These are phyloP conservation scores for Cyclanthera cordifolia DNA, from an alignment of 306 rosid species.

Conservation along the genomic window DNA sequence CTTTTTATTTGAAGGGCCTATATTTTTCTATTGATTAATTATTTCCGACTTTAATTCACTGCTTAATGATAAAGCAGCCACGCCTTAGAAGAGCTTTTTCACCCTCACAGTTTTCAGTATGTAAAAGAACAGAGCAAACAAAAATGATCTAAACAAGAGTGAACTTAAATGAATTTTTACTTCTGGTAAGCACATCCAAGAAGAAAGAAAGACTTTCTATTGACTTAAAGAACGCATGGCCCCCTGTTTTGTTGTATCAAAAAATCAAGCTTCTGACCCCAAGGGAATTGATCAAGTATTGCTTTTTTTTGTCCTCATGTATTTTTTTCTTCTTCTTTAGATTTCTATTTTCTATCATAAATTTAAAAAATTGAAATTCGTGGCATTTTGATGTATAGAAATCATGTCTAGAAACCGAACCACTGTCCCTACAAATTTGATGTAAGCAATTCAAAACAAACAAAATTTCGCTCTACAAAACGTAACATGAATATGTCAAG, in stretches of 20 bases:
- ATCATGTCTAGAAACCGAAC: neutral
- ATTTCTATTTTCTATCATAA: neutral
- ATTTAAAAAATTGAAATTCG: neutral
- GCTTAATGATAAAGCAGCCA: neutral
- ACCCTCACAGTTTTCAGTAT: neutral
- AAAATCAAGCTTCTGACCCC: no score
- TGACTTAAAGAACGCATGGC: neutral
- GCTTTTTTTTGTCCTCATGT: no score
- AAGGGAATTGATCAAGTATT: no score
- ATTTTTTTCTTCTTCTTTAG: no score
- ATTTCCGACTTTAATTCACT: neutral
- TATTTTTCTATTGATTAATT: neutral
- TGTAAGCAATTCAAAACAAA: neutral
- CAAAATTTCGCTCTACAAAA: neutral
- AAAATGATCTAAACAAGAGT: neutral
- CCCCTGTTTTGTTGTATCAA: slow-evolving; percentile 5
- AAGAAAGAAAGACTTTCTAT: neutral
- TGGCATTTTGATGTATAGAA: neutral
- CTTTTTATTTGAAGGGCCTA: neutral
- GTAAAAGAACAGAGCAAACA: neutral
- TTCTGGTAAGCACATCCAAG: slow-evolving; percentile 4
- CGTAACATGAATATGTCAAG: slow-evolving; percentile 3
- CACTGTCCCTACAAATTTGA: neutral
- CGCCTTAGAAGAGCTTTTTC: slow-evolving; percentile 1
- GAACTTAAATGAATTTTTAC: neutral